phyloP scores from a whole-genome alignment of 805 yeast species.

The Yarrowia keelungensis region DNA sequence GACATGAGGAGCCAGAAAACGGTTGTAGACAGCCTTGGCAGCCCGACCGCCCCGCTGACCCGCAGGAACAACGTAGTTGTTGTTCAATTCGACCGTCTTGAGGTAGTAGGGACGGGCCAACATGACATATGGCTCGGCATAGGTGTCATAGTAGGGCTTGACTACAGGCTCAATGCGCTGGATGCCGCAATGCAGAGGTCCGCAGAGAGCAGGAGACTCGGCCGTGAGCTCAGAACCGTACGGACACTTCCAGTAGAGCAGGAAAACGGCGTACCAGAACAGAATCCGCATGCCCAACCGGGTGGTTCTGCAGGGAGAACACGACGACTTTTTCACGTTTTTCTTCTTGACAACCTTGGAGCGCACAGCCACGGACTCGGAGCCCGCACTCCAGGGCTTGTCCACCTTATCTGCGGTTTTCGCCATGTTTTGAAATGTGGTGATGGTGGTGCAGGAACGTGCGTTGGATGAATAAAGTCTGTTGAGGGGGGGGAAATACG shows the following conservation, averaged over 20 bases:
- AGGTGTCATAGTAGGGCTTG: conserved; percentile 41
- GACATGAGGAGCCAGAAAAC: conserved; percentile 37
- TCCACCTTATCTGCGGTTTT: conserved; percentile 9
- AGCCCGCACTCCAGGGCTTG: conserved; percentile 4
- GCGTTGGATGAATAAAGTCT: conserved; percentile 5
- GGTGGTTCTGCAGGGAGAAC: conserved; percentile 24
- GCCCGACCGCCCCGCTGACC: conserved; percentile 18
- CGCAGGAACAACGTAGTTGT: conserved; percentile 35
- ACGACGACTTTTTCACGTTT: not conserved
- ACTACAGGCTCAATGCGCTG: conserved; percentile 41
- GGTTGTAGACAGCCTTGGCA: conserved; percentile 3
- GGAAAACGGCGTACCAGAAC: conserved; percentile 45
- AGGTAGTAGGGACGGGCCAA: conserved; percentile 23
- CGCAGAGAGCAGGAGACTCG: conserved; percentile 42
- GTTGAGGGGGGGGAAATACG: not conserved
- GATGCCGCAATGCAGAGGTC: conserved; percentile 42
- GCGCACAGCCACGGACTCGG: not conserved
- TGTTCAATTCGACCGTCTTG: conserved; percentile 28
- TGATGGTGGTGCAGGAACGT: conserved; percentile 9
- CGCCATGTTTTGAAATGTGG: not conserved
- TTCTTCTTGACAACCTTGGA: not conserved
- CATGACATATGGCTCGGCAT: conserved; percentile 35
- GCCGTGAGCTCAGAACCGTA: conserved; percentile 39
- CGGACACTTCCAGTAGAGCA: conserved; percentile 45
- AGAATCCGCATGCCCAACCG: conserved; percentile 41